Evolutionary conservation across 257 asterid genomes (phyloP).

Genomic region (Schizonepeta tenuifolia): DNA sequence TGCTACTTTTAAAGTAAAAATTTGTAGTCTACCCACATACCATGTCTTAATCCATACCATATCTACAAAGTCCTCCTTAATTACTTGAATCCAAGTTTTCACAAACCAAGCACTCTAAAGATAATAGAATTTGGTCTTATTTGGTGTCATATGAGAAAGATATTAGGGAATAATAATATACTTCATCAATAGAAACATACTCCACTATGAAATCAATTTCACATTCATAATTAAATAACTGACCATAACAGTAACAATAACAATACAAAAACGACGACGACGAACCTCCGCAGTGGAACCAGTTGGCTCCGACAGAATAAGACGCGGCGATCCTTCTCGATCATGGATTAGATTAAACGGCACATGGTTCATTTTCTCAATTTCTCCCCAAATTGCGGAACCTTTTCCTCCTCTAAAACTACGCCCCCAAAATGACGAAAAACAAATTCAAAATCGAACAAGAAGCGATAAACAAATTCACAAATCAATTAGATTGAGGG

Average conservation of each 20-base stretch:
- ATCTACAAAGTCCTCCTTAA: background rate
- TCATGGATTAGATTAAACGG: conserved; percentile 45
- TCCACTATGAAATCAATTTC: background rate
- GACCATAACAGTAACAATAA: background rate
- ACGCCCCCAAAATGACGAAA: background rate
- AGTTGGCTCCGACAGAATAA: conserved; percentile 57
- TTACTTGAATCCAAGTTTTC: background rate
- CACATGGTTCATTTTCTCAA: conserved; percentile 40
- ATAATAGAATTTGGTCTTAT: background rate
- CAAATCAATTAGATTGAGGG: conserved; percentile 26
- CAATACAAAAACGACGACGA: background rate
- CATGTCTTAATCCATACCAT: too few species aligned
- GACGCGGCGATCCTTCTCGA: conserved; percentile 54
- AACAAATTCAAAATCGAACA: background rate
- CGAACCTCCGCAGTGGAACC: conserved; percentile 75
- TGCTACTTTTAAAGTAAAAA: background rate
- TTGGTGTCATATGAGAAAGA: background rate
- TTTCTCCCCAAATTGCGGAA: conserved; percentile 30
- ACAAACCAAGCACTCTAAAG: background rate
- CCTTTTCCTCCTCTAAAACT: conserved; percentile 28
- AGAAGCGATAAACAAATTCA: conserved; percentile 15
- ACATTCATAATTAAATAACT: background rate
- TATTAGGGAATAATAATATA: background rate
- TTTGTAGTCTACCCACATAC: too few species aligned
- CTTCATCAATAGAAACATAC: background rate